These are phyloP conservation scores for Polygonum aviculare DNA, from an alignment of 148 eudicot genomes.

Conservation along the genomic window DNA sequence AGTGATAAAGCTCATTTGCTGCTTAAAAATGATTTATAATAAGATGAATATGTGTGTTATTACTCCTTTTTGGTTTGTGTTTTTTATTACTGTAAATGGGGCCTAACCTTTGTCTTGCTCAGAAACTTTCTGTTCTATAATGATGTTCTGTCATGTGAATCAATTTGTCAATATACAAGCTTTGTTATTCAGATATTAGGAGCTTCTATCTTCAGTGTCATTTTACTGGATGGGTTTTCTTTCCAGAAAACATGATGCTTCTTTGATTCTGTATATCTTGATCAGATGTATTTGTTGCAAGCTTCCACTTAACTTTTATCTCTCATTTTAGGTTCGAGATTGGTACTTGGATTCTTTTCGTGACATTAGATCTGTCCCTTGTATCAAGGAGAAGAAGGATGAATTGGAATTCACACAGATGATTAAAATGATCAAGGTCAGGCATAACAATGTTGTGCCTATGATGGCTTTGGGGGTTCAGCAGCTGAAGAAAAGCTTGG, in stretches of 20 bases:
- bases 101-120: neutral
- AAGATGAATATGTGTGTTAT: neutral
- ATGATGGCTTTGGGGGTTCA: slow-evolving; percentile 91
- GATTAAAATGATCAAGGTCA: slow-evolving; percentile 83
- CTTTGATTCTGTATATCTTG: neutral
- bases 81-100: neutral
- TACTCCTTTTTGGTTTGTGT: neutral
- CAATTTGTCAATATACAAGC: neutral
- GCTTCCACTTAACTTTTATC: neutral
- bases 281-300: neutral
- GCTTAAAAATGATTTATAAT: neutral
- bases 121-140: neutral
- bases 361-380: slow-evolving; percentile 71
- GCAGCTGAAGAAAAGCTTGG: slow-evolving; percentile 72
- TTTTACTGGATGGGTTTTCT: neutral
- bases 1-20: neutral
- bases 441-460: slow-evolving; percentile 98
- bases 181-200: neutral
- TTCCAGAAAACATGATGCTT: neutral
- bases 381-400: slow-evolving; percentile 57
- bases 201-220: neutral
- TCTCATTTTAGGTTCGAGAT: slow-evolving; percentile 60
- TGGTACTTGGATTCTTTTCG: slow-evolving; percentile 98
- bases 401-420: slow-evolving; percentile 79
- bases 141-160: neutral